Conservation (phyloP, 2,329 filamentous ascomycete species). For the Knoxdaviesia capensis region DNA sequence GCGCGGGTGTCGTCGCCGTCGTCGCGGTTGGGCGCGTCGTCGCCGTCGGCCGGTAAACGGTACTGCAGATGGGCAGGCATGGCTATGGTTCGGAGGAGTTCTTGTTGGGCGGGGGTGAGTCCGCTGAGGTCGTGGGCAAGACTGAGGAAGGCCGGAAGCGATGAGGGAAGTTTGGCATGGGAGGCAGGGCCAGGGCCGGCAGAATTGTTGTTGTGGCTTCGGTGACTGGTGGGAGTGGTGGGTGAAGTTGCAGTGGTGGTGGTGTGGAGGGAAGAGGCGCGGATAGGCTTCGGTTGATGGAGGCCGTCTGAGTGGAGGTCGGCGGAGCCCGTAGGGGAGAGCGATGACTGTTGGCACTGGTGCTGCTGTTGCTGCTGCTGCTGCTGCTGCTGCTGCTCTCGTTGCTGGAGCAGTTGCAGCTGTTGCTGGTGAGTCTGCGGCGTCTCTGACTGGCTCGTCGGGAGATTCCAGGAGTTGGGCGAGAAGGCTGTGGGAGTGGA, state of each 20-base stretch:
- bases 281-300: too few relatives aligned
- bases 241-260: constrained; percentile 2
- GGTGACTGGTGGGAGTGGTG: too few relatives aligned
- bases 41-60: constrained; percentile 34
- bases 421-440: constrained; percentile 15
- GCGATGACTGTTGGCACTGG: constrained; percentile 1
- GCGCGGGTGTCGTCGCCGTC: constrained; percentile 32
- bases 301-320: too few relatives aligned
- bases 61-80: constrained; percentile 45
- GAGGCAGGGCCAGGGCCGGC: too few relatives aligned
- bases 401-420: constrained; percentile 1
- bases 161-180: too few relatives aligned
- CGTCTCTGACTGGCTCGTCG: constrained; percentile 11
- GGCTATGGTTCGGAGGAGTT: constrained; percentile 40
- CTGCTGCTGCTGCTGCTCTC: constrained; percentile 5
- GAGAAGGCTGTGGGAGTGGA: too few relatives aligned
- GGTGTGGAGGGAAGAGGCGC: not conserved
- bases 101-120: constrained; percentile 37
- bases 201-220: too few relatives aligned
- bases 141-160: too few relatives aligned
- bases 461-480: not conserved
- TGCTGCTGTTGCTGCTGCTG: constrained; percentile 1
- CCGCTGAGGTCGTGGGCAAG: constrained; percentile 3
- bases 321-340: too few relatives aligned
- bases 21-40: constrained; percentile 30